Base-by-base conservation (phyloP, 2,329 filamentous ascomycete species). In the Fragosphaeria purpurea region DNA sequence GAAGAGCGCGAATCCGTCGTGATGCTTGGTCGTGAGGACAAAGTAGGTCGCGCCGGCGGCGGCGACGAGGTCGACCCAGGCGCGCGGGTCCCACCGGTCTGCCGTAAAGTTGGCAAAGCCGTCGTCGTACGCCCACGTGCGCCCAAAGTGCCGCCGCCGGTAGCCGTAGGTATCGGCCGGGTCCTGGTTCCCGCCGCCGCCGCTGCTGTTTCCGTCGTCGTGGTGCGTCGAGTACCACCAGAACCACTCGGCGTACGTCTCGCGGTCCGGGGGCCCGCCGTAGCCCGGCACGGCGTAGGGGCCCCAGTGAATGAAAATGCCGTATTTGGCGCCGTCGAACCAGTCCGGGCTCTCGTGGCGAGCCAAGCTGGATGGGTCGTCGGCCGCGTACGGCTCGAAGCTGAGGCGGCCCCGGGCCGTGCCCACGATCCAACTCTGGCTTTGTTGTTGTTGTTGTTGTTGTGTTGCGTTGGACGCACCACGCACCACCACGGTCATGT, bases 221-320 rank as follows among this genome's bases (percentile, higher is more conserved):
- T 53, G 51, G 9, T 51, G 48, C 45, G 73, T 71, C 41, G 52
- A 54, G 47, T 52, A 52, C 67, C 70, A 77, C 75, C 75, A 79
- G 61, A 66, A 70, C 68, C 68, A 71, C 55, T 72, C 70, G 1
- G 69, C 66, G 46, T 72, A 72, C 33, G 62, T 65, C 54, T 72
- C 69, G 47, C 67, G 57, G 1, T 62, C 60, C 3, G 62, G 61
- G 5, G 64, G 64, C 55, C 70, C 70, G 4, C 77, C 77, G 75
- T 76, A 81, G 4, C 71, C 76, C 0, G 77, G 72, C 1, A 80
- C 76, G 0, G 74, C 62, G 55, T 79, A 81, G 0, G 71, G 64
- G 0, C 77, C 77, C 75, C 77, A 80, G 53, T 80, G 77, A 41
- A 80, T 75, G 57, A 82, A 80, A 39, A 81, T 80, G 0, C 78